A percentile compares a stretch with the other conserved stretches of the same genome.
Conservation (phyloP, 345 rosid genomes). For the Lagerstroemia speciosa region DNA sequence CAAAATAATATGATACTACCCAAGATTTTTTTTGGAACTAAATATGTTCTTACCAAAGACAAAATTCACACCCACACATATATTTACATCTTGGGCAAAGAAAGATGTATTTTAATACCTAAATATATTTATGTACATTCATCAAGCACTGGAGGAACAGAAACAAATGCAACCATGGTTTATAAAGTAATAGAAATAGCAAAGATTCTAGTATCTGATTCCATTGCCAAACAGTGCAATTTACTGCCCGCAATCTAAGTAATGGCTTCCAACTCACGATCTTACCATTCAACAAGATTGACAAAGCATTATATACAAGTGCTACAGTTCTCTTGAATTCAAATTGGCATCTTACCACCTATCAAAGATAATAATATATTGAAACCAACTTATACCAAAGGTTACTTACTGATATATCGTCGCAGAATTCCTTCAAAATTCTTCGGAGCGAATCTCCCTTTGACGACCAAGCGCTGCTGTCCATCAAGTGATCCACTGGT, state of each 20-base stretch:
- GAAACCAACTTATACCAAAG: neutral
- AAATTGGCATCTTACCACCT: neutral
- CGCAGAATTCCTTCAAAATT: constrained; percentile 82
- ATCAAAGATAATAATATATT: neutral
- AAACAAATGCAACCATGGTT: neutral
- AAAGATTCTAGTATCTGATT: neutral
- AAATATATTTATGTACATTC: constrained; percentile 53
- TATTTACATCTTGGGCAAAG: neutral
- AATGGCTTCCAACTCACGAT: neutral
- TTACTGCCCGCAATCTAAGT: constrained; percentile 11
- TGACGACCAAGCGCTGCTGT: constrained; percentile 80
- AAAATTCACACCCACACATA: neutral
- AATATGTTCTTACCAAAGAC: no score
- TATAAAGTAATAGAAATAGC: neutral
- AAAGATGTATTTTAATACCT: neutral
- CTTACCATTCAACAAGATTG: neutral
- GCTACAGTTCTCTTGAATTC: neutral
- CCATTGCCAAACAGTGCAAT: constrained; percentile 55
- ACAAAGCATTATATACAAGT: neutral
- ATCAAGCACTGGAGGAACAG: neutral
- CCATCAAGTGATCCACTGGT: constrained; percentile 96
- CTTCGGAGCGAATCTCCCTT: constrained; percentile 90
- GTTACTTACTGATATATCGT: constrained; percentile 75
- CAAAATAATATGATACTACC: neutral
- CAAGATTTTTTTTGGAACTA: no score